Evolutionary conservation across 129 eudicot genomes (phyloP).

Genomic region (Calendula officinalis): DNA sequence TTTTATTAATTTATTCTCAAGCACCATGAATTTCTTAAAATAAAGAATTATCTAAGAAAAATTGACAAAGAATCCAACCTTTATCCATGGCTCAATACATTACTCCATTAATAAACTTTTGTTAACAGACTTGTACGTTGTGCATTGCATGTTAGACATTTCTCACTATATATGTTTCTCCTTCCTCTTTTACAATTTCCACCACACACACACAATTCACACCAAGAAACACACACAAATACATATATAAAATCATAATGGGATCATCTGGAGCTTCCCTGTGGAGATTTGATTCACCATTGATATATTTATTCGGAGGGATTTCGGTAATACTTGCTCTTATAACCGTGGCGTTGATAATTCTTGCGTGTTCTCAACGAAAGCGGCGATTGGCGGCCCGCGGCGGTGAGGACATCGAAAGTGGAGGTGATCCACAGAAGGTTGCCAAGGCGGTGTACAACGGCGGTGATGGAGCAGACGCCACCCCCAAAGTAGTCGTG

Average conservation of each 20-base stretch:
- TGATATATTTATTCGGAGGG: slow-evolving; percentile 56
- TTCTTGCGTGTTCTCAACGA: slow-evolving; percentile 50
- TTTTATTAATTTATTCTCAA: slow-evolving; percentile 1
- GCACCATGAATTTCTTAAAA: slow-evolving; percentile 7
- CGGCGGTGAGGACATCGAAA: slow-evolving; percentile 23
- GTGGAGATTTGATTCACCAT: slow-evolving; percentile 55
- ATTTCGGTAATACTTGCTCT: slow-evolving; percentile 43
- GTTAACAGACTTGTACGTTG: slow-evolving; percentile 3
- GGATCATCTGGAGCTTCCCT: slow-evolving; percentile 25
- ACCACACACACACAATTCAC: slow-evolving; percentile 31
- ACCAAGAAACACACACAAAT: slow-evolving; percentile 5
- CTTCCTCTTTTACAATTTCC: slow-evolving; percentile 9
- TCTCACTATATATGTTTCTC: slow-evolving; percentile 24
- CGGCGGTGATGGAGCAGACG: slow-evolving; percentile 16
- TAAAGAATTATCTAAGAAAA: background rate
- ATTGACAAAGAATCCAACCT: slow-evolving; percentile 17
- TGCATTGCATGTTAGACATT: slow-evolving; percentile 19
- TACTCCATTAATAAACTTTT: slow-evolving; percentile 28
- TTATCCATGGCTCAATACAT: slow-evolving; percentile 26
- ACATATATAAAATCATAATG: slow-evolving; percentile 16
- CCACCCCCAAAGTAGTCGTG: slow-evolving; percentile 43
- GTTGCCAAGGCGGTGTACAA: slow-evolving; percentile 1
- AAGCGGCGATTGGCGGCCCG: slow-evolving; percentile 6
- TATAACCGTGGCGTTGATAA: slow-evolving; percentile 49
- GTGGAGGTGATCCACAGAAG: slow-evolving; percentile 18